These are phyloP conservation scores for Stemphylium vesicarium DNA, from an alignment of 2,329 filamentous ascomycete species.

Conservation along the genomic window DNA sequence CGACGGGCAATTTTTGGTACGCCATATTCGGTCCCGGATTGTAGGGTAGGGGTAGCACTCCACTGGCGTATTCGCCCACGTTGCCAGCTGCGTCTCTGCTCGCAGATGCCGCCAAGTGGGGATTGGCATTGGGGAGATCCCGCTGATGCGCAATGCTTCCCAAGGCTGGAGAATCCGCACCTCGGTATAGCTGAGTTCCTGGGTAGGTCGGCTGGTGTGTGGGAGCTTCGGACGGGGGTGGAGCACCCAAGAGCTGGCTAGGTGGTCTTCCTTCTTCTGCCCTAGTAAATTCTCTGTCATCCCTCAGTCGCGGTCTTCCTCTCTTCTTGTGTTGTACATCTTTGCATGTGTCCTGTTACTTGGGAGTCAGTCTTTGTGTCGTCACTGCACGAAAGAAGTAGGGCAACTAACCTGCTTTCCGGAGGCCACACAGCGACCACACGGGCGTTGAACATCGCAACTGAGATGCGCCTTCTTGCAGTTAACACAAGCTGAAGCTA, in stretches of 20 bases:
- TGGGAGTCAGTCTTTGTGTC: background rate
- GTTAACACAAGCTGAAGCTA: constrained; percentile 83
- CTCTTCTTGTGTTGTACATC: constrained; percentile 89
- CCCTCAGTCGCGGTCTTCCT: constrained; percentile 76
- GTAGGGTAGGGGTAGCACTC: constrained; percentile 28
- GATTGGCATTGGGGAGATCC: constrained; percentile 23
- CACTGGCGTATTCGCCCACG: constrained; percentile 22
- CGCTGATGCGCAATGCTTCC: constrained; percentile 24
- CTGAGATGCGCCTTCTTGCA: constrained; percentile 83
- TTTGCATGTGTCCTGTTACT: constrained; percentile 71
- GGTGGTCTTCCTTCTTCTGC: constrained; percentile 38
- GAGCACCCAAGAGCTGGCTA: constrained; percentile 33
- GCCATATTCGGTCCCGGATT: constrained; percentile 30
- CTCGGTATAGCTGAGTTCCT: constrained; percentile 28
- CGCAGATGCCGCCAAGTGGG: constrained; percentile 21
- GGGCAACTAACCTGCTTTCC: constrained; percentile 66
- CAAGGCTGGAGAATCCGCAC: constrained; percentile 31
- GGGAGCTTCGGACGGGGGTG: constrained; percentile 29
- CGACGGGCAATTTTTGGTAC: constrained; percentile 43
- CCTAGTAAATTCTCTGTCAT: constrained; percentile 53
- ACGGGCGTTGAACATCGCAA: constrained; percentile 73
- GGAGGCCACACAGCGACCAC: constrained; percentile 76
- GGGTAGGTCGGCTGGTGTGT: constrained; percentile 30
- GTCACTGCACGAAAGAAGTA: constrained; percentile 3
- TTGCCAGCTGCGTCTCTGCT: constrained; percentile 22